phyloP scores from a whole-genome alignment of 2,329 filamentous ascomycete species.

The Ophiostoma perfectum region DNA sequence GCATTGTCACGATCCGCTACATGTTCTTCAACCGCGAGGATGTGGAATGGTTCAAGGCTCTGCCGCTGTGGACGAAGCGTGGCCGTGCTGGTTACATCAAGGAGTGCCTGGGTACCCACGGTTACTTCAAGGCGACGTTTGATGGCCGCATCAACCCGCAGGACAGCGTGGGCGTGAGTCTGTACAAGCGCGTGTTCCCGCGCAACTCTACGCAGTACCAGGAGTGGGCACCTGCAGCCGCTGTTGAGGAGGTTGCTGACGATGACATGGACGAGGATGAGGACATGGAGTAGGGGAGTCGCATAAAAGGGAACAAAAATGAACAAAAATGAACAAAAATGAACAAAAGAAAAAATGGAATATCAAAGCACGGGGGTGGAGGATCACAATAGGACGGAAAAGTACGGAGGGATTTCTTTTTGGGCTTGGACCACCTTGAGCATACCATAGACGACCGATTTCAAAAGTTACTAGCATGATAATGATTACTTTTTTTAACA shows the following conservation, averaged over 20 bases:
- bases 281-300: constrained; percentile 23
- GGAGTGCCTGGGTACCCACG: constrained; percentile 89
- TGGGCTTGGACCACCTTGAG: background rate
- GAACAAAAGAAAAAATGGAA: too few species aligned
- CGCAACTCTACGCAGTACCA: constrained; percentile 53
- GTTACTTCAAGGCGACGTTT: constrained; percentile 99
- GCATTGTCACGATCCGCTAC: constrained; percentile 91
- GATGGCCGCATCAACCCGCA: constrained; percentile 94
- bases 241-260: constrained; percentile 32
- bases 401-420: background rate
- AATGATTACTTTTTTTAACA: constrained; percentile 17
- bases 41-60: constrained; percentile 93
- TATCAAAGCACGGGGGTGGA: too few species aligned
- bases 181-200: constrained; percentile 84
- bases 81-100: constrained; percentile 89
- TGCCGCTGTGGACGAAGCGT: constrained; percentile 89
- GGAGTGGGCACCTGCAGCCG: constrained; percentile 36
- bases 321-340: too few species aligned
- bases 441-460: constrained; percentile 15
- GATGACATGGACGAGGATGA: constrained; percentile 40
- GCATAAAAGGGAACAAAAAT: background rate
- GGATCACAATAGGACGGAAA: background rate
- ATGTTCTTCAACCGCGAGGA: constrained; percentile 99
- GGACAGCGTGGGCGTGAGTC: constrained; percentile 83
- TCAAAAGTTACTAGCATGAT: constrained; percentile 22